phyloP scores from a whole-genome alignment of 2,329 filamentous ascomycete genomes.

The Chrysoporthe puriensis region DNA sequence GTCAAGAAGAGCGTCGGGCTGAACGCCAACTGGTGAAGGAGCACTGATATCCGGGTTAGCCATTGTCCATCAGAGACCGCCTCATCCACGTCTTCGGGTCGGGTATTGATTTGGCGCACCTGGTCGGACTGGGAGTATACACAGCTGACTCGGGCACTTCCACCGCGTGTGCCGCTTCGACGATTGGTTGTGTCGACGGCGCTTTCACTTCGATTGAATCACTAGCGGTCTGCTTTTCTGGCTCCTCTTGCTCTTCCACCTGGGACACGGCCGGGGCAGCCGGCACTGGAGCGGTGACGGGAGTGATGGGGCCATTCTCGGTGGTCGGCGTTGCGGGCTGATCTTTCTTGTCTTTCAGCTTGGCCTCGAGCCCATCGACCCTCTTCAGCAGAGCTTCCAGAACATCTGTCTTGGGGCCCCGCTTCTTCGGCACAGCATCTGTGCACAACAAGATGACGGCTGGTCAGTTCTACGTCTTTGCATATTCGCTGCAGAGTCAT shows the following conservation, averaged over 20 bases:
- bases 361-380: conserved; percentile 82
- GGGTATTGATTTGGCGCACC: conserved; percentile 35
- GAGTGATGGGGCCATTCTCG: conserved; percentile 35
- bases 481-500: neutral
- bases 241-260: conserved; percentile 29
- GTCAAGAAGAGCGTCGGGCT: conserved; percentile 69
- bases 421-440: conserved; percentile 90
- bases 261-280: conserved; percentile 15
- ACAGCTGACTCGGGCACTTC: conserved; percentile 44
- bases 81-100: neutral
- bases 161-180: conserved; percentile 41
- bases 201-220: conserved; percentile 44
- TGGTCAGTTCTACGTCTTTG: conserved; percentile 20
- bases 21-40: conserved; percentile 47
- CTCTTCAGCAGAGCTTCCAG: conserved; percentile 82
- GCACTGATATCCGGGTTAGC: conserved; percentile 42
- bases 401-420: conserved; percentile 88
- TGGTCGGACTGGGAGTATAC: conserved; percentile 47
- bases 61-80: neutral
- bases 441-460: conserved; percentile 3
- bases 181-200: conserved; percentile 45
- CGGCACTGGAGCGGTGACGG: conserved; percentile 31
- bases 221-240: conserved; percentile 31
- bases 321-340: conserved; percentile 35
- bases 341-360: conserved; percentile 67